Evolutionary conservation across 2,329 filamentous ascomycete genomes (phyloP), one percentile per base, ranked within the genome.

Genomic region (Leptographium lundbergii): DNA sequence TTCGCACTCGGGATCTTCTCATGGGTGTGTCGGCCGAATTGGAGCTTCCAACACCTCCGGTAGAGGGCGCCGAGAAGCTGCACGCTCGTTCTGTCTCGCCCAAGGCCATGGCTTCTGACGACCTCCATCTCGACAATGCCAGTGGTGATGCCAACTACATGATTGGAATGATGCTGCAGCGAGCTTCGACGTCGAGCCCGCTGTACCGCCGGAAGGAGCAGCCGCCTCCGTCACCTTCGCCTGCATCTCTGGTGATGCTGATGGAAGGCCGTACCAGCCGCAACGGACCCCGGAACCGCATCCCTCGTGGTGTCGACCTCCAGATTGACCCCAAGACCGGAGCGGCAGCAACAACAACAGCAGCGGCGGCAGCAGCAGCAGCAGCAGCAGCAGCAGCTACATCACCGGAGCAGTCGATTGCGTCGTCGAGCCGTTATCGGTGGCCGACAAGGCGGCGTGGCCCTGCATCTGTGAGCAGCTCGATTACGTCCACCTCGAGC

Each of bases 241-340:
- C 79, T 25, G 86, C 82, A 56, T 81, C 81, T 58, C 84, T 89
- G 61, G 79, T 81, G 1, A 75, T 76, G 11, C 70, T 85, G 55
- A 83, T 86, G 71, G 80, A 85, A 58, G 75, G 82, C 7, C 75
- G 80, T 24, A 75, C 75, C 50, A 81, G 78, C 34, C 80, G 86
- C 32, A 88, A 87, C 63, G 84, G 86, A 14, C 90, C 90, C 9
- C 82, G 87, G 19, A 87, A 87, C 65, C 83, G 89, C 25, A 95
- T 92, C 62, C 89, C 89, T 2, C 80, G 84, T 57, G 88, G 87
- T 0, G 69, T 83, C 10, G 75, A 78, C 22, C 75, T 96, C 27
- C 82, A 86, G 56, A 78, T 91, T 13, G 39, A 57, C 10, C 22
- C 36, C 10, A 73, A 77, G 59, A 74, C 76, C 14, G 74, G 77